Base-by-base conservation (phyloP, 2,329 filamentous ascomycete genomes). In the Pseudogymnoascus sp. region DNA sequence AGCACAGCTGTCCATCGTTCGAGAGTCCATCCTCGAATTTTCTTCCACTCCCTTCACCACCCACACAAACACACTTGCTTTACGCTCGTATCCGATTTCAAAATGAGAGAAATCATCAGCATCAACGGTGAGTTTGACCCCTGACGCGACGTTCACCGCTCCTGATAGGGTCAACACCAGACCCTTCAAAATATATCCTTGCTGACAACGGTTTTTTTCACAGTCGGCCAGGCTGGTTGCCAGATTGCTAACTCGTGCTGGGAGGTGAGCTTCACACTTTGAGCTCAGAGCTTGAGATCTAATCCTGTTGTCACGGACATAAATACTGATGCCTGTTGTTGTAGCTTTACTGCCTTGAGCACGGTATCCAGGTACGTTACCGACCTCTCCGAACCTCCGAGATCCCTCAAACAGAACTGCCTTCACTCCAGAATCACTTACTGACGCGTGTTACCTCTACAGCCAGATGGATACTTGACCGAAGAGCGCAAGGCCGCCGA, bases 241-340 rank as follows among this genome's bases (percentile, higher is more conserved):
- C 94, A 99, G 80, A 99, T 99, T 76, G 94, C 93, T 82, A 99
- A 99, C 85, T 94, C 94, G 73, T 97, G 94, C 87, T 99, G 94
- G 94, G 94, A 99, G 92, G 94, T 99, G 82, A 83, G 90, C 83
- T 74, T 73, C n/a, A n/a, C 65, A 63, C 55, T 35, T 8, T 61
- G 36, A 33, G 27, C 27, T 33, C n/a, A 27, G 7, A 55, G 29
- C 48, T 55, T 9, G 48, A 55, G 27, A 55, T 33, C 1, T 55
- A 18, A 12, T 18, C 13, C 27, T 42, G 29, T 64, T 36, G 3
- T 36, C 29, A 62, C 27, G 15, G 18, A 60, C 58, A 48, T 60
- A 27, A 60, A 40, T 64, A 65, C 58, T 75, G 63, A 77, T 72
- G 67, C 69, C 64, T 66, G 72, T 69, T 70, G 67, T n/a, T 69